These are phyloP conservation scores for Pichia pseudocactophila DNA, from an alignment of 805 yeast species.

Conservation along the genomic window DNA sequence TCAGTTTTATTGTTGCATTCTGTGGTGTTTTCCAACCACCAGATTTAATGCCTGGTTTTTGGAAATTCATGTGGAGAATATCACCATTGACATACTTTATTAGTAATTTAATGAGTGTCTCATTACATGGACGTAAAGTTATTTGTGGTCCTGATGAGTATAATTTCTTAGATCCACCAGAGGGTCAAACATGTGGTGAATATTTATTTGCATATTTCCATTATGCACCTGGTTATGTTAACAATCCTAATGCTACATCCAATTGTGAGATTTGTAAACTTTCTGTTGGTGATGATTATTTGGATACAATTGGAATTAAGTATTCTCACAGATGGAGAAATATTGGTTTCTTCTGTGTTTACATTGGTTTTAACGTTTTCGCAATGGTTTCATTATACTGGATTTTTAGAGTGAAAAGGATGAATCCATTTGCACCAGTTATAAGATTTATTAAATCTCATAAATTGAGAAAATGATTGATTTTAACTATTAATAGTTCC, in stretches of 20 bases:
- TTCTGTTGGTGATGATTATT: slow-evolving; percentile 38
- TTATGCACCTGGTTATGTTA: slow-evolving; percentile 44
- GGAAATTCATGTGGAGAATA: slow-evolving; percentile 74
- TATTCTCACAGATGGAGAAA: slow-evolving; percentile 55
- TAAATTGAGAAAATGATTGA: background rate
- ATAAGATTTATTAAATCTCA: background rate
- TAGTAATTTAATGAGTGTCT: slow-evolving; percentile 40
- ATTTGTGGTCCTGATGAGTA: slow-evolving; percentile 41
- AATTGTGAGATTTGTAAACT: slow-evolving; percentile 43
- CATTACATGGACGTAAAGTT: slow-evolving; percentile 43
- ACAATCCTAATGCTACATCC: slow-evolving; percentile 39
- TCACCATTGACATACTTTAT: slow-evolving; percentile 69
- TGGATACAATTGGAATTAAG: slow-evolving; percentile 34
- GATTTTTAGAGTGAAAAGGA: slow-evolving; percentile 25
- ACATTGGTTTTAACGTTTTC: slow-evolving; percentile 40
- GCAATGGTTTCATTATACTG: slow-evolving; percentile 32
- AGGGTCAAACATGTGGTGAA: slow-evolving; percentile 55
- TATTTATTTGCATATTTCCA: slow-evolving; percentile 36
- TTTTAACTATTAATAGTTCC: no score
- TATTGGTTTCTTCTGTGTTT: slow-evolving; percentile 52
- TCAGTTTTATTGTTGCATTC: slow-evolving; percentile 52
- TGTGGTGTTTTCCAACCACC: slow-evolving; percentile 61
- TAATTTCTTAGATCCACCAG: slow-evolving; percentile 43
- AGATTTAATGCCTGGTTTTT: slow-evolving; percentile 61
- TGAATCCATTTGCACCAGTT: slow-evolving; percentile 1